Evolutionary conservation across 176 grass and related monocot species (phyloP), one percentile per base, ranked within the genome.

Genomic region (Saccharum officinarum): DNA sequence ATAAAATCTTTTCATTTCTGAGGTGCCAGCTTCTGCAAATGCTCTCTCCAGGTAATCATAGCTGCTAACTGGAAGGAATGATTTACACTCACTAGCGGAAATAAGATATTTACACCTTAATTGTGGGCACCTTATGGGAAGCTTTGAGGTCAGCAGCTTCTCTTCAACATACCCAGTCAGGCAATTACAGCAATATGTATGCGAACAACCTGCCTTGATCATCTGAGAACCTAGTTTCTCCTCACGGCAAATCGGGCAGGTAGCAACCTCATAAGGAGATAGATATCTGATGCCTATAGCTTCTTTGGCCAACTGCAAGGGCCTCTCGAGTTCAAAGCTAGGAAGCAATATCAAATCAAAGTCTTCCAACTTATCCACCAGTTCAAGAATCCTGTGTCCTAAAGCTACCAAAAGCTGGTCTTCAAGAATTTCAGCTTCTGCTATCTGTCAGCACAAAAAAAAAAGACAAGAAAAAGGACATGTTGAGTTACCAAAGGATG

Each of bases 371-470:
- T 94, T 90, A 22, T 99, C 97, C 71, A 90, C 92, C 40, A 99
- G 90, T 82, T 99, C 97, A 59, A 99, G 82, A 90, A 99, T 99
- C 78, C 97, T 92, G 76, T 99, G 97, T 28, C 94, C 97, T 88
- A 99, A 80, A 79, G 92, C 97, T 89, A 99, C 87, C 82, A 99
- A 84, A 84, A 99, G 92, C 61, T 91, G 94, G 80, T 97, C 94
- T 77, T 97, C 97, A 16, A 97, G 92, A 84, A 99, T 89, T 86
- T 99, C 92, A 81, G 97, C 91, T 82, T 99, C 97, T 69, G 92
- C 97, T 75, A 99, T 94, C 97, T 99, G 84, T 64, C 14, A 44
- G 45, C 54, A 26, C 36, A 36, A 75, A 74, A 77, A 90, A 12
- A 44, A 52, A 36, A 34, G 4, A 36, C 34, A 36, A 36, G 34